Evolutionary conservation across 768 basidiomycete genomes (phyloP), one percentile per base, ranked within the genome.

Genomic region (Lanmaoa rubissima): DNA sequence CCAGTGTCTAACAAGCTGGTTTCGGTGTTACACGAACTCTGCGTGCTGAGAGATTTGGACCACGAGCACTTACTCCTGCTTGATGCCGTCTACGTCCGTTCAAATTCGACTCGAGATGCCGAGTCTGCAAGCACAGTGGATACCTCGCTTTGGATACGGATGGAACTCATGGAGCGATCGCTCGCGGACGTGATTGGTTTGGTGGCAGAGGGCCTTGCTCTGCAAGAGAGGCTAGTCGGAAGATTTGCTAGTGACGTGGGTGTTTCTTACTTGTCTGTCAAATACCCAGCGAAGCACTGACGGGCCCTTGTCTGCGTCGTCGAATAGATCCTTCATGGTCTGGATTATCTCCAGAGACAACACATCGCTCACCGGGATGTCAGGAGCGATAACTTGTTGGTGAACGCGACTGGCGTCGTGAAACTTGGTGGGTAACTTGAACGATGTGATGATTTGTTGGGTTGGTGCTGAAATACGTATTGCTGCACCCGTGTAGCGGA

Each of bases 101-200:
- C 86, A 8, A 47, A 51, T 17, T 32, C 57, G 7, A 39, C 43
- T 4, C 75, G 76, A 36, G 74, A 55, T 21, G 17, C 16, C 3
- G 47, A 51, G 21, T 53, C 48, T 28, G 51, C 58, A 4, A 28
- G 32, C 4, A 35, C 31, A 8, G 61, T 73, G 21, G 85, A 85
- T 55, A 82, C 83, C 59, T 80, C 84, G 55, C 71, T 94, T 38
- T 94, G 92, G 92, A 86, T 94, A 48, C 76, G 86, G 59, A 94
- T 94, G 92, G 90, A 92, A 69, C 81, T 93, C 34, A 92, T 94
- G 91, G 90, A 92, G 64, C 79, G 90, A 59, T 92, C 90, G 67
- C 74, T 94, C 61, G 92, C 92, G 63, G 92, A 94, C 68, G 80
- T 94, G 45, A 77, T 93, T 16, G 82, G 77, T 16, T 70, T 92